Base-by-base conservation (phyloP, 345 rosid species). In the Raphanus raphanistrum region DNA sequence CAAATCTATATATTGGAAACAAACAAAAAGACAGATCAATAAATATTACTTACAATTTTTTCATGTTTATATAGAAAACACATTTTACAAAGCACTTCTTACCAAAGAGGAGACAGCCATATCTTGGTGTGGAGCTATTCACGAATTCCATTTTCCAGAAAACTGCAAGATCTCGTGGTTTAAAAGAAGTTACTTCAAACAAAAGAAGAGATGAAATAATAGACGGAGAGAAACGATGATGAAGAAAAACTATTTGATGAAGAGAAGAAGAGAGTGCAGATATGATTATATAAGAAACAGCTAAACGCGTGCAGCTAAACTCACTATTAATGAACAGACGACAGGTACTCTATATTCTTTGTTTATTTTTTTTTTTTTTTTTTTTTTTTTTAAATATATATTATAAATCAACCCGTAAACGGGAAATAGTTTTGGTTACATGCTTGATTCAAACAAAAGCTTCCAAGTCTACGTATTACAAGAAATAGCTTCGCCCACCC, bases 101-200 rank as follows among this genome's bases (percentile, higher is more conserved):
- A 90, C 94, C 97, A 73, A 94, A 90, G 63, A 94, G 88, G 73
- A 94, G 92, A 35, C 96, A 89, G 9, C 89, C 96, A 65, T 84
- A 94, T 80, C 63, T 88, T 76, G 92, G 48, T 33, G 70, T 27
- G 11, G 82, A 63, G 74, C 26, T 70, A 28, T 72, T 73, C 60
- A 63, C 68, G 13, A 55, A 41, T 69, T 74, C 82, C 82, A 80
- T 55, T 8, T 64, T 9, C 17, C 55, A 48, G 27, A 13, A 73
- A 66, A 59, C 68, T 66, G 35, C 57, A 67, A 73, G 4, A 31
- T 68, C 16, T 73, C 66, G 2, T 60, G 21, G 25, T 50, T 33
- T 50, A 36, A 32, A 62, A 63, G 70, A 66, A 45, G 10, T 45
- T 78, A 59, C 63, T 41, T 72, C 12, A 10, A 66, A 66, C 4